These are phyloP conservation scores for Pythium periplocum DNA, from an alignment of 352 stramenopile species.

Conservation along the genomic window DNA sequence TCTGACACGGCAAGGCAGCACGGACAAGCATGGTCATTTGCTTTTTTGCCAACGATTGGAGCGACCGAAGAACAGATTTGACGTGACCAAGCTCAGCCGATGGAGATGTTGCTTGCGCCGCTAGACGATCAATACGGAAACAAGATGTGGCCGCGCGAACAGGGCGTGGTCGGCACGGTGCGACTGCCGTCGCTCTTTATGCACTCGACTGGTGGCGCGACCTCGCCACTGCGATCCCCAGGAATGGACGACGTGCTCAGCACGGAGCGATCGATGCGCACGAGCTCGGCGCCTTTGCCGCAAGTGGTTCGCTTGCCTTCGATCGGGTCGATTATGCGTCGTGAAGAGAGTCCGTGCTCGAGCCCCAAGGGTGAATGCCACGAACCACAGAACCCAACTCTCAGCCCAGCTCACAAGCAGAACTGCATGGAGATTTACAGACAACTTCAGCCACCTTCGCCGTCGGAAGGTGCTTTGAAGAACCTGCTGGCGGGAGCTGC, in stretches of 20 bases:
- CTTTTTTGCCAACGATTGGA: too few species aligned
- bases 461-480: slow-evolving; percentile 25
- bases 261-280: slow-evolving; percentile 11
- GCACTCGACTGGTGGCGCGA: slow-evolving; percentile 12
- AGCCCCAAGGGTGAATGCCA: slow-evolving; percentile 17
- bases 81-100: slow-evolving; percentile 5
- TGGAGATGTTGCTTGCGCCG: slow-evolving; percentile 67
- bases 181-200: slow-evolving; percentile 52
- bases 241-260: slow-evolving; percentile 67
- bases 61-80: background rate
- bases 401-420: slow-evolving; percentile 57
- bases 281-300: slow-evolving; percentile 31
- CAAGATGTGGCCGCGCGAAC: slow-evolving; percentile 4
- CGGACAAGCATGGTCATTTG: too few species aligned
- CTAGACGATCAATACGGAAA: slow-evolving; percentile 39
- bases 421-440: slow-evolving; percentile 58
- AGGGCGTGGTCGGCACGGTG: slow-evolving; percentile 6
- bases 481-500: slow-evolving; percentile 41
- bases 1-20: background rate
- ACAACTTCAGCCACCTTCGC: slow-evolving; percentile 34
- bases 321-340: slow-evolving; percentile 65
- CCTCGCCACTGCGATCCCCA: slow-evolving; percentile 37
- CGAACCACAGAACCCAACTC: slow-evolving; percentile 7
- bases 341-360: slow-evolving; percentile 26
- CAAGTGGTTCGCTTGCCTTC: slow-evolving; percentile 46